Base-by-base conservation (phyloP, 2,329 filamentous ascomycete species). In the Nemania bipapillata region DNA sequence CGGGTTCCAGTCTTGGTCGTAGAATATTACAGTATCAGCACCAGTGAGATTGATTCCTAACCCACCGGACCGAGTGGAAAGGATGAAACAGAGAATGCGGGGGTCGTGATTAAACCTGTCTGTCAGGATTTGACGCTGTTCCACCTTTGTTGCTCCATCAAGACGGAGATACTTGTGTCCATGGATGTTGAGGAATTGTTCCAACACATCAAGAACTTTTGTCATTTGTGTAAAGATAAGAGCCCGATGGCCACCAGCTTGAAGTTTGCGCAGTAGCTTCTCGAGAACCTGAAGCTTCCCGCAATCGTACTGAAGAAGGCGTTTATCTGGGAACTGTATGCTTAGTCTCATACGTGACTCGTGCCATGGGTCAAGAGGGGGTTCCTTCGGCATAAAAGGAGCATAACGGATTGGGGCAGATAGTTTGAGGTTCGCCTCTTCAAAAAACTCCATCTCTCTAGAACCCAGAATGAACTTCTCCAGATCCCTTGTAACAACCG, bases 201-300 rank as follows among this genome's bases (percentile, higher is more conserved):
- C 96, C 2, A 99, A 86, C 63, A 99, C 97, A 79, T 99, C 95
- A 20, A 99, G 86, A 53, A 98, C 96, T 79, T 97, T 97, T 54
- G 96, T 98, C 96, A 99, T 99, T 77, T 99, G 96, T 0, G 96
- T 98, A 80, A 99, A 99, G 78, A 99, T 99, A 58, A 99, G 85
- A 9, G 94, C 96, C 7, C 96, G 92, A 77, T 98, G 96, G 1
- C 94, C 94, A 45, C 93, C 94, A 2, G 92, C 89, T 81, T 98
- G 94, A 7, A 99, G 86, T 70, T 92, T 90, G 9, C 96, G 91
- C 15, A 99, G 86, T 1, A 99, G 86, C 69, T 90, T 90, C 76
- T 96, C 96, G 17, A 99, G 86, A 20, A 91, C 90, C 77, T 99
- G 96, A 3, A 99, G 87, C 80, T 99, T 99, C 74, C 96, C 96